Conservation (phyloP, 208 protist genomes). For the Kentomonas sorsogonicus region DNA sequence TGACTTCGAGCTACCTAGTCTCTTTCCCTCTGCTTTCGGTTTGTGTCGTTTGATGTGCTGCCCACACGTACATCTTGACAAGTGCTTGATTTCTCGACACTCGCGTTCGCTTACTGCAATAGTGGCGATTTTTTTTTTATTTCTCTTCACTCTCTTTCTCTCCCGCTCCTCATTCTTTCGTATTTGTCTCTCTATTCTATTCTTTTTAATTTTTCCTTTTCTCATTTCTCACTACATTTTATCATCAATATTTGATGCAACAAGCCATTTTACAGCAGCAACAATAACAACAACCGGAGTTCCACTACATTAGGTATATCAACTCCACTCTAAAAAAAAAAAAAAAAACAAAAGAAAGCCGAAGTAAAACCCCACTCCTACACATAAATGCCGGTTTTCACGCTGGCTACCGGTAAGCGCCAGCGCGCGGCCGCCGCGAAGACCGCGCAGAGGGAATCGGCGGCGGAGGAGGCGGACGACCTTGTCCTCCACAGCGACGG, state of each 20-base stretch:
- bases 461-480: conserved; percentile 17
- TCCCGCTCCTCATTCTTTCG: neutral
- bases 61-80: neutral
- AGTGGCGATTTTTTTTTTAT: conserved; percentile 6
- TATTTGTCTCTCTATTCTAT: conserved; percentile 7
- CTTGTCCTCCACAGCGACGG: conserved; percentile 8
- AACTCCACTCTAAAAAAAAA: conserved; percentile 1
- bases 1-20: no score
- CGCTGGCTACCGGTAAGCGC: conserved; percentile 50
- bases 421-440: conserved; percentile 25
- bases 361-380: no score
- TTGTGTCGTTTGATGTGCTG: no score
- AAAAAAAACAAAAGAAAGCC: no score
- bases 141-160: conserved; percentile 4
- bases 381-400: conserved; percentile 55
- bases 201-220: conserved; percentile 3
- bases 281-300: neutral
- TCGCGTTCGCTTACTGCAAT: no score
- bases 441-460: conserved; percentile 9
- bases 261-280: neutral
- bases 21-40: no score
- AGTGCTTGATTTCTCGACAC: conserved; percentile 8
- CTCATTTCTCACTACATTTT: neutral
- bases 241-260: neutral
- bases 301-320: neutral